phyloP scores from a whole-genome alignment of 306 rosid species.

The Hippophae rhamnoides region DNA sequence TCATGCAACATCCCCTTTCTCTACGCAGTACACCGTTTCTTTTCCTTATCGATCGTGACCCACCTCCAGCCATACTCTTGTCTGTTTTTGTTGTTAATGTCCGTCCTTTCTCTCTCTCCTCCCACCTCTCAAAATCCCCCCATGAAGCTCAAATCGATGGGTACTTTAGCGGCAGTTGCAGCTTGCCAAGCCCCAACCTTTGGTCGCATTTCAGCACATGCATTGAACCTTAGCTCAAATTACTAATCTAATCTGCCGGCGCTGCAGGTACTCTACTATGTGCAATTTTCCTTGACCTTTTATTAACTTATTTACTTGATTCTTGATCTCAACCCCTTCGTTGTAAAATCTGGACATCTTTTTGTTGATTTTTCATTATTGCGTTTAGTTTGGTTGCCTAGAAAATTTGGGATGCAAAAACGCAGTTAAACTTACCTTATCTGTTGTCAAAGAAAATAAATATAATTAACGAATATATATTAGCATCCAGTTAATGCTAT shows the following conservation, averaged over 20 bases:
- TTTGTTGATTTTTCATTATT: background rate
- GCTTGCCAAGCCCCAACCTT: constrained; percentile 63
- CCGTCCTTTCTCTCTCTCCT: constrained; percentile 1
- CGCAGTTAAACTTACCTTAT: no score
- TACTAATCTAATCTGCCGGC: constrained; percentile 46
- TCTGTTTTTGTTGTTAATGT: no score
- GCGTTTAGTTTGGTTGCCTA: background rate
- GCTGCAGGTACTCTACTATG: constrained; percentile 48
- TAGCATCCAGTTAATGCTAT: no score
- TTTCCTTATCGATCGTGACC: no score
- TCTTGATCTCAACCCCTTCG: constrained; percentile 16
- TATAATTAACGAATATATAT: no score
- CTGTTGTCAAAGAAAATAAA: no score
- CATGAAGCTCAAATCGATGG: constrained; percentile 43
- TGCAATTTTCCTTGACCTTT: background rate
- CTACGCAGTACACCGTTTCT: no score
- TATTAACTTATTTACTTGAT: constrained; percentile 4
- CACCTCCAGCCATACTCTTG: no score
- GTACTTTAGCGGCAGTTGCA: constrained; percentile 52
- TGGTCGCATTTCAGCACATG: constrained; percentile 41
- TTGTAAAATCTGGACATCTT: constrained; percentile 4
- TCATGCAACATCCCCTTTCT: no score
- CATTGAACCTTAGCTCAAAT: constrained; percentile 26
- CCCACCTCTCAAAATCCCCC: background rate
- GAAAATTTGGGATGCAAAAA: background rate